A percentile compares a stretch with the other conserved stretches of the same genome.
These are phyloP conservation scores for Toxicodendron radicans DNA, from an alignment of 345 rosid genomes.

Conservation along the genomic window DNA sequence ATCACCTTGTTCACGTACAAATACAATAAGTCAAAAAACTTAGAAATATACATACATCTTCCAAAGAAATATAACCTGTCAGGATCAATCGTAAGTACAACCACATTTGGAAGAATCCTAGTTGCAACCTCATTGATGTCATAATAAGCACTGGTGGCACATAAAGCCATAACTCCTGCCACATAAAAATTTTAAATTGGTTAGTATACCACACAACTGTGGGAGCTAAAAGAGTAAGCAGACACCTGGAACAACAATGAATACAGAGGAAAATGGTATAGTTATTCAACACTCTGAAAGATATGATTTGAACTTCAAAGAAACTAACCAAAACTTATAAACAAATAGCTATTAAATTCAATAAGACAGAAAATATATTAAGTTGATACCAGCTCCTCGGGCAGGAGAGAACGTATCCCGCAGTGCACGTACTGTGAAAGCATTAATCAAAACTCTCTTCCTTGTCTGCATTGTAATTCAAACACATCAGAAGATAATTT, in stretches of 20 bases:
- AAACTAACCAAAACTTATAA: neutral
- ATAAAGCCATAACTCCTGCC: conserved; percentile 93
- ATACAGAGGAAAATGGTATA: conserved; percentile 1
- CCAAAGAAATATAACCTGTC: conserved; percentile 58
- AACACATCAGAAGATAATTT: conserved; percentile 18
- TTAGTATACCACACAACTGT: conserved; percentile 6
- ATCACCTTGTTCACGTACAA: conserved; percentile 15
- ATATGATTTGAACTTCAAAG: neutral
- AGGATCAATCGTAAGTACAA: conserved; percentile 87
- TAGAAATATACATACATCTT: neutral
- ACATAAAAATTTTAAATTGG: conserved; percentile 16
- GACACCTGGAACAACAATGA: conserved; percentile 4
- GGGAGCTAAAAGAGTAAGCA: conserved; percentile 7
- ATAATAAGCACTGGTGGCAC: conserved; percentile 90
- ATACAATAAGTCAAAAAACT: conserved; percentile 8
- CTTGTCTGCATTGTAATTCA: conserved; percentile 60
- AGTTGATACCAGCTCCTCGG: conserved; percentile 88
- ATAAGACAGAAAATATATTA: neutral
- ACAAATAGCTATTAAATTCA: neutral
- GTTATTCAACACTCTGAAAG: neutral
- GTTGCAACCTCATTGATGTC: conserved; percentile 91
- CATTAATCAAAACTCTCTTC: conserved; percentile 95
- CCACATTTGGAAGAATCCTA: conserved; percentile 85
- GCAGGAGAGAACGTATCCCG: conserved; percentile 98
- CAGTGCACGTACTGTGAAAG: conserved; percentile 97